Evolutionary conservation across 768 basidiomycete genomes (phyloP), one percentile per base, ranked within the genome.

Genomic region (Trametes cubensis): DNA sequence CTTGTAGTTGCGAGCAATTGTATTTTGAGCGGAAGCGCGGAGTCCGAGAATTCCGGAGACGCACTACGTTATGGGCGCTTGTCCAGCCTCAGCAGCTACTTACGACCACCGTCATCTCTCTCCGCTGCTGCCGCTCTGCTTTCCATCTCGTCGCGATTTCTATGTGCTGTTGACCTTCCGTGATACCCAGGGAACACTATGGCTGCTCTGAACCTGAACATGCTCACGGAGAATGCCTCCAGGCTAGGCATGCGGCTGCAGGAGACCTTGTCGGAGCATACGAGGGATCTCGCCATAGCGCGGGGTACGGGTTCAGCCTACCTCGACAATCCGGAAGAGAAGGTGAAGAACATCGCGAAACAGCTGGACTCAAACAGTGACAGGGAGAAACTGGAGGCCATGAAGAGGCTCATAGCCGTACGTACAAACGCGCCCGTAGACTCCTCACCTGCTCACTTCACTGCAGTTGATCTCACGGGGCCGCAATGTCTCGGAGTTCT

Each of bases 361-460:
- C 89, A 98, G 72, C 83, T 99, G 38, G 94, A 97, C 68, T 92
- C 90, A 4, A 89, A 81, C 66, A 89, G 87, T 60, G 97, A 98
- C 69, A 80, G 87, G 59, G 96, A 98, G 71, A 92, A 95, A 70
- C 76, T 96, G 53, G 95, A 98, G 65, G 96, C 94, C 4, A 89
- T 99, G 88, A 97, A 96, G 76, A 80, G 94, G 63, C 83, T 99
- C 54, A 85, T 98, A 61, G 96, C 95, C 46, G 95, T 97, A 73
- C 69, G 90, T 82, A 8, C 20, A n/a, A 23, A 7, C 8, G 13
- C 50, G 17, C 23, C 18, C 25, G 21, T 44, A 26, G 23, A 20
- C 38, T 52, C 14, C 47, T 18, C 41, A n/a, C 50, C 40, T 20
- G 47, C 40, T 14, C 15, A 21, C 50, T 40, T 48, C n/a, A 40